Evolutionary conservation across 2,329 filamentous ascomycete species (phyloP).

Genomic region (Aureobasidium sp.): DNA sequence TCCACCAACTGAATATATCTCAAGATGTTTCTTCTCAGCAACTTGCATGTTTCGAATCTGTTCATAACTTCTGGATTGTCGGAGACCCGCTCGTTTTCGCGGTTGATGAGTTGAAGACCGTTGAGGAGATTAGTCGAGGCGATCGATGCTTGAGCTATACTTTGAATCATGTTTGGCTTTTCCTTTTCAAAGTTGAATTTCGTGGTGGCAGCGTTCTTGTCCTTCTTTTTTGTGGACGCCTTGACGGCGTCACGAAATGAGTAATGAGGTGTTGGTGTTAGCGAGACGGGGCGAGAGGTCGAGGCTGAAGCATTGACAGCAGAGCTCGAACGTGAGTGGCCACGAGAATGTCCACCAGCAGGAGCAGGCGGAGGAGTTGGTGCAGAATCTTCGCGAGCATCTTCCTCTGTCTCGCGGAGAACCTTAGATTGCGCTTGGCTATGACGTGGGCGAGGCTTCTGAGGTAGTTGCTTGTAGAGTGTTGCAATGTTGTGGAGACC

Average conservation of each 20-base stretch:
- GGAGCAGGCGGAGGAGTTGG: conserved; percentile 9
- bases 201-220: conserved; percentile 44
- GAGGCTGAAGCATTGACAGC: conserved; percentile 24
- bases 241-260: conserved; percentile 19
- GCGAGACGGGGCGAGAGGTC: conserved; percentile 24
- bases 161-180: conserved; percentile 74
- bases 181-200: conserved; percentile 81
- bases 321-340: conserved; percentile 17
- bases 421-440: conserved; percentile 64
- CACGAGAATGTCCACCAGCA: conserved; percentile 18
- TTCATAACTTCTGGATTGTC: conserved; percentile 68
- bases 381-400: conserved; percentile 44
- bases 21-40: conserved; percentile 71
- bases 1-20: conserved; percentile 91
- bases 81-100: conserved; percentile 79
- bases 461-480: conserved; percentile 63
- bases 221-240: conserved; percentile 28
- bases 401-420: conserved; percentile 68
- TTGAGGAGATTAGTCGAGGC: conserved; percentile 88
- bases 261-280: conserved; percentile 22
- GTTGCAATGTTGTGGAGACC: conserved; percentile 73
- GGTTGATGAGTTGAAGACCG: conserved; percentile 79
- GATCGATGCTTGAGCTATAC: conserved; percentile 84
- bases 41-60: conserved; percentile 80
- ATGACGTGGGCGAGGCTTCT: conserved; percentile 49